Base-by-base conservation (phyloP, 2,329 filamentous ascomycete species). In the Cladosporium oxysporum region DNA sequence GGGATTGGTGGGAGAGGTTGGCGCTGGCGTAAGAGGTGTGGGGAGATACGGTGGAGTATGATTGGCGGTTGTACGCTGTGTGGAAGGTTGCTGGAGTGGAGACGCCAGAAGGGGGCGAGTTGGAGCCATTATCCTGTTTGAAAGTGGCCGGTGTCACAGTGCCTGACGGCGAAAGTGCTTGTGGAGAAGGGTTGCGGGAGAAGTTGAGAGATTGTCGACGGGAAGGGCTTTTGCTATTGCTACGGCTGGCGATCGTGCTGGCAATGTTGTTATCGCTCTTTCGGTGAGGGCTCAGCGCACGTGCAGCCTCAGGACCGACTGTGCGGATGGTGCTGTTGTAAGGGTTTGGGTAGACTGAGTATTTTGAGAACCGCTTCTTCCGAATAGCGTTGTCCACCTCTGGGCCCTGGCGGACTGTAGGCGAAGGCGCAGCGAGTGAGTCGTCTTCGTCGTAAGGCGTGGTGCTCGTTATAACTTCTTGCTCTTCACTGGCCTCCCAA, bases 401-500 rank as follows among this genome's bases (percentile, higher is more conserved):
- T 16, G 31, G 29, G 21, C 62, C 62, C 16, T 65, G 62, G 1
- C 37, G 53, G 28, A 65, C 41, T 29, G 62, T 65, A 28, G 62
- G 62, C 10, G 62, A 50, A 33, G 62, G 62, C 26, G 62, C 62
- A 26, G 62, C 62, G 1, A 65, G 53, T 44, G 53, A 28, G 28
- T 65, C 62, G 47, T 66, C 64, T 44, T 65, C 63, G 5, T 64
- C 49, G 35, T 64, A 21, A 23, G 28, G 33, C n/a, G 53, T 50
- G 5, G 58, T 35, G 18, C 64, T 59, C 6, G 59, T 66, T 35
- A 66, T 66, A 14, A 66, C 28, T 47, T 66, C 64, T 28, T 66
- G 58, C 16, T 47, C 64, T 10, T 66, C 64, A 49, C 62, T 49
- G 12, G 35, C 49, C 35, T 66, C 58, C 47, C 55, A 62, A 26